Percentiles rank a stretch among this genome's conserved stretches.
Conservation (phyloP, 1,284 basidiomycete species). For the Cryptococcus sp. region DNA sequence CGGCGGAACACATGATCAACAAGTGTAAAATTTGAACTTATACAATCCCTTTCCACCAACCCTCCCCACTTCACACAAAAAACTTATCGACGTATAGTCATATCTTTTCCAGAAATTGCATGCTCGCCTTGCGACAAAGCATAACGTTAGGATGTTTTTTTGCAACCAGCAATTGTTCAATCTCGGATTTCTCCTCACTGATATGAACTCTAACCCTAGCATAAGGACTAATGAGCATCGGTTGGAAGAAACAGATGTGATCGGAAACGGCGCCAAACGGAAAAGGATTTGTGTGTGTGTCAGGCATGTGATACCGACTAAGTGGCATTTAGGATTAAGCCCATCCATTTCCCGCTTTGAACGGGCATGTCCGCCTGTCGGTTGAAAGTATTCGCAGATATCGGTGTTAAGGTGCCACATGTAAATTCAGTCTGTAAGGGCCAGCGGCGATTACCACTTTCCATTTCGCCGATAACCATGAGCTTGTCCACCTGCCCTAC, state of each 20-base stretch:
- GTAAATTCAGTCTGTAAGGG: neutral
- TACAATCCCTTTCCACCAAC: neutral
- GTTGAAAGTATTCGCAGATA: too few species aligned
- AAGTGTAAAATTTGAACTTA: neutral
- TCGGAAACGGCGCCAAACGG: too few species aligned
- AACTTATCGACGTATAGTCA: neutral
- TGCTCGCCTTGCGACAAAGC: slow-evolving; percentile 9
- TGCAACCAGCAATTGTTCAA: slow-evolving; percentile 35
- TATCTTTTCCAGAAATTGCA: slow-evolving; percentile 28
- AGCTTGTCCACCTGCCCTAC: neutral
- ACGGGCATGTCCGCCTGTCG: too few species aligned
- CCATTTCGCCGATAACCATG: neutral
- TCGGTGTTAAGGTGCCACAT: neutral
- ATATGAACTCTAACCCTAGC: slow-evolving; percentile 37
- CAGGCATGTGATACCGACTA: too few species aligned
- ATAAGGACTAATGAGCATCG: slow-evolving; percentile 20
- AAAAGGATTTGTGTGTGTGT: too few species aligned
- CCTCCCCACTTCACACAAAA: neutral
- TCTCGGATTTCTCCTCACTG: slow-evolving; percentile 39
- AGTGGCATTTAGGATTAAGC: too few species aligned
- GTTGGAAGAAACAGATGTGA: too few species aligned
- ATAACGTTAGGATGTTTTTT: slow-evolving; percentile 31
- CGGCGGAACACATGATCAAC: neutral
- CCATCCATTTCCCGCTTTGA: too few species aligned
- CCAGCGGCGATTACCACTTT: neutral